Conservation (phyloP, 129 eudicot genomes). For the Ambrosia trifida region DNA sequence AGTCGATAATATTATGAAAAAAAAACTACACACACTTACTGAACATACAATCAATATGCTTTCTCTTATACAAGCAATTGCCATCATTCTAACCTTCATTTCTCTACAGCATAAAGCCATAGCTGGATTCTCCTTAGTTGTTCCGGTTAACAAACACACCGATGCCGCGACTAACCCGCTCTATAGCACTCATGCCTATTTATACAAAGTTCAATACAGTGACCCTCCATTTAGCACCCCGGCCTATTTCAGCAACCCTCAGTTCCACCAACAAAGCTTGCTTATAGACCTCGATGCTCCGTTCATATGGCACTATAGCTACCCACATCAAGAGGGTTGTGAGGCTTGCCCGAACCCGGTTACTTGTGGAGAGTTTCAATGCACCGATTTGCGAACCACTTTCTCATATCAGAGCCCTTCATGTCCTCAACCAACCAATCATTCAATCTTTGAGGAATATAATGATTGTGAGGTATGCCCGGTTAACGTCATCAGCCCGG, state of each 20-base stretch:
- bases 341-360: background rate
- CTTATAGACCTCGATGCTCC: conserved; percentile 28
- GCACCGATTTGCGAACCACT: conserved; percentile 6
- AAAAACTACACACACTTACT: background rate
- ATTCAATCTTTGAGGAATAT: background rate
- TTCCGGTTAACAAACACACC: conserved; percentile 11
- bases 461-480: conserved; percentile 6
- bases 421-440: conserved; percentile 11
- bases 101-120: background rate
- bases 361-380: background rate
- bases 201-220: background rate
- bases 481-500: background rate
- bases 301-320: conserved; percentile 13
- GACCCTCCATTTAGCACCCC: too few relatives aligned
- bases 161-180: conserved; percentile 16
- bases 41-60: background rate
- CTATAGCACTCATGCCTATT: conserved; percentile 1
- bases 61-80: background rate
- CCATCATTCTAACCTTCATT: conserved; percentile 6
- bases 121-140: background rate
- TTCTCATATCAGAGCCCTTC: background rate
- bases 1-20: background rate
- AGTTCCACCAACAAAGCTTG: background rate
- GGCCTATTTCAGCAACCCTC: background rate
- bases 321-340: conserved; percentile 10